Conservation (phyloP, 2,329 filamentous ascomycete genomes). For the Aotearoamyces nothofagi region DNA sequence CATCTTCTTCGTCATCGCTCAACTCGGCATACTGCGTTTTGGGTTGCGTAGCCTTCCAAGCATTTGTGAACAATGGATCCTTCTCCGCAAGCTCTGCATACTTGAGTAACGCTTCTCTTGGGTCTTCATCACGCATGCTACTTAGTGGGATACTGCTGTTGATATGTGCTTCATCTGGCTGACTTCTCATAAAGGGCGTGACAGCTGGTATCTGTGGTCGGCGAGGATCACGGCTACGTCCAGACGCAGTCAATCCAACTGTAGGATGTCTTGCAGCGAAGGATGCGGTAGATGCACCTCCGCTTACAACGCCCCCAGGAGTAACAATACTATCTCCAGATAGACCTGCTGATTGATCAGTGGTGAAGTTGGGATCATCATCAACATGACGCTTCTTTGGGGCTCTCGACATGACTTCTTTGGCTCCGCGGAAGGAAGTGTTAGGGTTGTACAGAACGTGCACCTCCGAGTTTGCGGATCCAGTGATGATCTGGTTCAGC, state of each 20-base stretch:
- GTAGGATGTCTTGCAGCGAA: constrained; percentile 48
- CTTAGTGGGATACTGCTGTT: constrained; percentile 79
- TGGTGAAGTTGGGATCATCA: constrained; percentile 77
- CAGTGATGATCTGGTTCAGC: constrained; percentile 91
- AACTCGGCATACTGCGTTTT: constrained; percentile 81
- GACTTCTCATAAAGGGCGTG: constrained; percentile 81
- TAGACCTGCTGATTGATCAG: constrained; percentile 66
- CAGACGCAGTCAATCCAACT: constrained; percentile 63
- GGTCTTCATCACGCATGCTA: constrained; percentile 91
- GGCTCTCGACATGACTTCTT: constrained; percentile 80
- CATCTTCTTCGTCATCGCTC: constrained; percentile 66
- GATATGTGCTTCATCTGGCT: constrained; percentile 82
- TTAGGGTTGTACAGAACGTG: constrained; percentile 82
- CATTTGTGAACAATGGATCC: constrained; percentile 87
- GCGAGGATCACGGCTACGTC: constrained; percentile 63
- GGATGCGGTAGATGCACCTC: constrained; percentile 23
- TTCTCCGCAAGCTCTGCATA: constrained; percentile 89
- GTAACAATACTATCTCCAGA: constrained; percentile 71
- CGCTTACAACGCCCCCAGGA: constrained; percentile 45
- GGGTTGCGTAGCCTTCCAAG: constrained; percentile 85
- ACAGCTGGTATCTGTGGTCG: constrained; percentile 71
- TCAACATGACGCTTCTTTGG: constrained; percentile 93
- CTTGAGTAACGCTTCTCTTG: constrained; percentile 81
- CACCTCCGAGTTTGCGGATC: constrained; percentile 79
- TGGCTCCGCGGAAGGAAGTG: constrained; percentile 68